A percentile compares a stretch with the other conserved stretches of the same genome.
These are phyloP conservation scores for Pythium myriotylum DNA, from an alignment of 352 stramenopile genomes.

Conservation along the genomic window DNA sequence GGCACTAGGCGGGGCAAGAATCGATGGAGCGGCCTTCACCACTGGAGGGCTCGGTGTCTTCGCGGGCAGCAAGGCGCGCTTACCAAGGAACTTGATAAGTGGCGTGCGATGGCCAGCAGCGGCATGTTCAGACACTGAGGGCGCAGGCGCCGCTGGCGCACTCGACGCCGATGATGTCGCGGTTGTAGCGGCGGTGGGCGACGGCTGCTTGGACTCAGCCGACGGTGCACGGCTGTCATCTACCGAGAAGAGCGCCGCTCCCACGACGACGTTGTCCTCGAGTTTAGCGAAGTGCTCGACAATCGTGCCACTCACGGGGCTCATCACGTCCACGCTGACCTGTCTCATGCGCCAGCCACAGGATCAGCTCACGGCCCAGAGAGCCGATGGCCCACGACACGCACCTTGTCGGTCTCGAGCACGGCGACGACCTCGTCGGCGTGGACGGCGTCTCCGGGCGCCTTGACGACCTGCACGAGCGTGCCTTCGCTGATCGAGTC, in stretches of 20 bases:
- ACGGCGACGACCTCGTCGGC: slow-evolving; percentile 97
- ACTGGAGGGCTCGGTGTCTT: slow-evolving; percentile 35
- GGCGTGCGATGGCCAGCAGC: slow-evolving; percentile 50
- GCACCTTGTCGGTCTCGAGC: slow-evolving; percentile 99
- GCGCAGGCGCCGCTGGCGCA: slow-evolving; percentile 6
- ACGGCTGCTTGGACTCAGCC: slow-evolving; percentile 5
- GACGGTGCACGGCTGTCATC: slow-evolving; percentile 74
- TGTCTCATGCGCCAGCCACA: slow-evolving; percentile 17
- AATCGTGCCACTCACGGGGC: slow-evolving; percentile 89
- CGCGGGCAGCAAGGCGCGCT: slow-evolving; percentile 61
- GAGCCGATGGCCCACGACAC: slow-evolving; percentile 4
- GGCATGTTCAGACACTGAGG: slow-evolving; percentile 16
- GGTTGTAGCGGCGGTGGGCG: neutral
- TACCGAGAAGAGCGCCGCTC: slow-evolving; percentile 92
- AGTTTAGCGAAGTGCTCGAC: slow-evolving; percentile 93
- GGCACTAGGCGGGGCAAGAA: slow-evolving; percentile 46
- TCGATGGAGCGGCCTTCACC: slow-evolving; percentile 23
- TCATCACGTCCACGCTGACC: slow-evolving; percentile 92
- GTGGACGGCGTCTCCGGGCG: slow-evolving; percentile 91
- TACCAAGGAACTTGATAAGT: slow-evolving; percentile 73
- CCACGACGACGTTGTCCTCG: slow-evolving; percentile 97
- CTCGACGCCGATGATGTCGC: slow-evolving; percentile 23
- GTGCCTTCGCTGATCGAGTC: slow-evolving; percentile 99
- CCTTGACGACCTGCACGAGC: slow-evolving; percentile 95
- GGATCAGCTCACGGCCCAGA: too few species aligned